Conservation (phyloP, 2,329 filamentous ascomycete genomes). For the Incumbomyces delicatus region DNA sequence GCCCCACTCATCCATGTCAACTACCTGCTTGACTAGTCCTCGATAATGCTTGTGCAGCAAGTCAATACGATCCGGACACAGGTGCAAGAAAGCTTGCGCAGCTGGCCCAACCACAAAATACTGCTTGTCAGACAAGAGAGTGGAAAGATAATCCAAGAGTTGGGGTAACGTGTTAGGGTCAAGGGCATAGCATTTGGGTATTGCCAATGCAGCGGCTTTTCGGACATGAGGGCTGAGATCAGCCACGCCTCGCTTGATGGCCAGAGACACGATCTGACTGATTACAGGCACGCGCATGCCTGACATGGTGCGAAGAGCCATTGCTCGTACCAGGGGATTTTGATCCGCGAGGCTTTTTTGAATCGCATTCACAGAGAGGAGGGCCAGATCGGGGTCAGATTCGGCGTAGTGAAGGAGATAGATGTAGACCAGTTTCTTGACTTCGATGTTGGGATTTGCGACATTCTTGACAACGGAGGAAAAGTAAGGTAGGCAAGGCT, state of each 20-base stretch:
- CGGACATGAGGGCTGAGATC: conserved; percentile 94
- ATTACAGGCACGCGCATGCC: conserved; percentile 96
- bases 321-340: conserved; percentile 80
- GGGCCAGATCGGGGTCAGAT: conserved; percentile 84
- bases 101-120: conserved; percentile 96
- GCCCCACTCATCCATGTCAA: conserved; percentile 99
- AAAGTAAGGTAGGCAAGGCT: conserved; percentile 85
- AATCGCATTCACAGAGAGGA: conserved; percentile 96
- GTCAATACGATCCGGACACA: conserved; percentile 80
- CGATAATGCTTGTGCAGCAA: conserved; percentile 87
- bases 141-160: conserved; percentile 69
- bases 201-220: conserved; percentile 83
- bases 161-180: conserved; percentile 80
- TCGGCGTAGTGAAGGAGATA: conserved; percentile 96
- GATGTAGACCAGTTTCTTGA: conserved; percentile 98
- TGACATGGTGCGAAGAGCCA: conserved; percentile 93
- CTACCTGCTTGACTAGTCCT: conserved; percentile 72
- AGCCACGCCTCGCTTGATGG: conserved; percentile 83
- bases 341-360: conserved; percentile 92
- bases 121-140: conserved; percentile 76
- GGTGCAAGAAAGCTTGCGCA: conserved; percentile 75
- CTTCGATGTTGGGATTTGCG: conserved; percentile 82
- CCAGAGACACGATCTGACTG: conserved; percentile 90
- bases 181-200: conserved; percentile 89
- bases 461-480: conserved; percentile 98